Evolutionary conservation across 2,329 filamentous ascomycete genomes (phyloP).

Genomic region (Hypocreales sp.): DNA sequence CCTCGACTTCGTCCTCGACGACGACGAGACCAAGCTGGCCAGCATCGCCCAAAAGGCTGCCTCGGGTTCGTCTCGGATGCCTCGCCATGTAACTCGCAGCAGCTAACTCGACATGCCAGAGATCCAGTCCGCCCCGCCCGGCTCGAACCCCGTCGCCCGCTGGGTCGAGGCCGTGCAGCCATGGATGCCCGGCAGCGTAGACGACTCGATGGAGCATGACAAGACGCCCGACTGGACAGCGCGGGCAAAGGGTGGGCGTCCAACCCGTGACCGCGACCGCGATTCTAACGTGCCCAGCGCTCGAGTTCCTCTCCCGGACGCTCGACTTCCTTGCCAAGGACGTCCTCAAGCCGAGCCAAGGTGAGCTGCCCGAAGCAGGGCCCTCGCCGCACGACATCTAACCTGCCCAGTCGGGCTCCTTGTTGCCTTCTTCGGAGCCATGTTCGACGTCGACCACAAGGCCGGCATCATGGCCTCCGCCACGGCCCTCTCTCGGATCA

Average conservation of each 20-base stretch:
- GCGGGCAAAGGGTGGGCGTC: constrained; percentile 34
- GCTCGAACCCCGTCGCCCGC: constrained; percentile 30
- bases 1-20: constrained; percentile 36
- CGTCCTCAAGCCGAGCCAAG: constrained; percentile 32
- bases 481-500: constrained; percentile 33
- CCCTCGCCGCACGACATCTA: neutral
- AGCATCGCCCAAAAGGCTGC: constrained; percentile 30
- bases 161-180: constrained; percentile 40
- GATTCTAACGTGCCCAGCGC: constrained; percentile 18
- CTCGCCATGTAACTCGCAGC: neutral
- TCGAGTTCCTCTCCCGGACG: constrained; percentile 41
- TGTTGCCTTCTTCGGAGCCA: constrained; percentile 38
- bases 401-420: constrained; percentile 24
- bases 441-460: constrained; percentile 44
- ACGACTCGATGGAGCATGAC: constrained; percentile 20
- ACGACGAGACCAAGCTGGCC: constrained; percentile 24
- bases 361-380: constrained; percentile 12
- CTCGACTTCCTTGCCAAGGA: constrained; percentile 30
- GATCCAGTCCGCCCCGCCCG: constrained; percentile 26
- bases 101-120: constrained; percentile 12
- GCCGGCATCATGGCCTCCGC: constrained; percentile 40
- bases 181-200: constrained; percentile 32
- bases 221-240: constrained; percentile 34
- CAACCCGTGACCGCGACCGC: too few relatives aligned
- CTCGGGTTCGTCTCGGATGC: constrained; percentile 17